Conservation (phyloP, 192 early-diverging fungal genomes). For the Paraglomus occultum region DNA sequence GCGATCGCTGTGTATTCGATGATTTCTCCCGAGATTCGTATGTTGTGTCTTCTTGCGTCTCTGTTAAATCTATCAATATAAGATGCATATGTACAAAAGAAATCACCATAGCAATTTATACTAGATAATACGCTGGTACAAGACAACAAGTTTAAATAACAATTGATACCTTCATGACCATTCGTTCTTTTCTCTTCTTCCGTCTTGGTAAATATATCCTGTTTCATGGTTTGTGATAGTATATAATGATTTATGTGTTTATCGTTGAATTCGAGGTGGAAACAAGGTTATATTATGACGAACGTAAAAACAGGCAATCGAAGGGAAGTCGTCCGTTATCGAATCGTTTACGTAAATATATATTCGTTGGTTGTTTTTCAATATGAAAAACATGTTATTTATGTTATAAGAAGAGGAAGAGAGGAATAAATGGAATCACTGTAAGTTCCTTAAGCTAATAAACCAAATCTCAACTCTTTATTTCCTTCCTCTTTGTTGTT, state of each 20-base stretch:
- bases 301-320: not conserved
- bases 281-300: conserved; percentile 14
- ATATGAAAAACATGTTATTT: not conserved
- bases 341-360: not conserved
- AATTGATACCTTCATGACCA: not conserved
- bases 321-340: not conserved
- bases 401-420: not conserved
- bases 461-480: not conserved
- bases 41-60: conserved; percentile 13
- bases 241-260: not conserved
- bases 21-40: conserved; percentile 16
- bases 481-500: conserved; percentile 1
- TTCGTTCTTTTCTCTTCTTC: conserved; percentile 1
- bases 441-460: conserved; percentile 10
- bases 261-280: conserved; percentile 2
- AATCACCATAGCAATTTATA: not conserved
- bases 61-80: not conserved
- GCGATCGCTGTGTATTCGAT: conserved; percentile 6
- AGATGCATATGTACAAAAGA: not conserved
- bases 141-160: not conserved
- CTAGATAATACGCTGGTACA: not conserved
- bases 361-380: not conserved
- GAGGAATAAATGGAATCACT: not conserved
- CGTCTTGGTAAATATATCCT: conserved; percentile 7
- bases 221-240: conserved; percentile 14